A percentile compares a stretch with the other conserved stretches of the same genome.
Evolutionary conservation across 495 filamentous ascomycete genomes (phyloP).

Genomic region (Hyaloscypha hepaticicola): DNA sequence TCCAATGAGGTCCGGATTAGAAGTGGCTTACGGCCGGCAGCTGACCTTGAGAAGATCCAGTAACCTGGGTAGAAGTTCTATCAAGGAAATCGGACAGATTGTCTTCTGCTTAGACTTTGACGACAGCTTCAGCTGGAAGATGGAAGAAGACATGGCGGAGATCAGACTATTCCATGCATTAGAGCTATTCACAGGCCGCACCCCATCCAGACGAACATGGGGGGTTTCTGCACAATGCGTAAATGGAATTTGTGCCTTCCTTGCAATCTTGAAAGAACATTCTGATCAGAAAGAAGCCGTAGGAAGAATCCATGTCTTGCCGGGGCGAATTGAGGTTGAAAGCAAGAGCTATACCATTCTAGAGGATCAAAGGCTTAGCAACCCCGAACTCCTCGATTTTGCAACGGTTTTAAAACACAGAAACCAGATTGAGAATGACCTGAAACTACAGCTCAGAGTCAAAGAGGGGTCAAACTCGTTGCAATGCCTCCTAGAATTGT

Average conservation of each 20-base stretch:
- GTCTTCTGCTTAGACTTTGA: not conserved
- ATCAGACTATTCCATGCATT: not conserved
- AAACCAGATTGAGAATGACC: not conserved
- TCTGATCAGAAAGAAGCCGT: not conserved
- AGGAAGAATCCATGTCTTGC: not conserved
- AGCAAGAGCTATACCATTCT: not conserved
- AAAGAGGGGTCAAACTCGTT: not conserved
- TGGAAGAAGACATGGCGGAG: not conserved
- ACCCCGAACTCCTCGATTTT: not conserved
- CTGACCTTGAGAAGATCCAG: not conserved
- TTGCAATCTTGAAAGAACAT: not conserved
- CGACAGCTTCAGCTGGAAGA: not conserved
- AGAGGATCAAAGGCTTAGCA: not conserved
- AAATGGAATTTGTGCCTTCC: not conserved
- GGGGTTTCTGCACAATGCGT: not conserved
- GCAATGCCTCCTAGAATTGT: not conserved
- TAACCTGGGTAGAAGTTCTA: not conserved
- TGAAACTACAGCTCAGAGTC: not conserved
- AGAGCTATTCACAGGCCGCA: not conserved
- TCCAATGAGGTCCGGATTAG: not conserved
- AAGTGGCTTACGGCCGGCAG: not conserved
- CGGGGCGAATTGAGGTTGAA: not conserved
- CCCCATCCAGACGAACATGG: not conserved
- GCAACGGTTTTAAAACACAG: not conserved
- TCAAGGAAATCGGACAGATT: not conserved